phyloP scores from a whole-genome alignment of 805 yeast genomes.

The Saccharomycopsis vini region DNA sequence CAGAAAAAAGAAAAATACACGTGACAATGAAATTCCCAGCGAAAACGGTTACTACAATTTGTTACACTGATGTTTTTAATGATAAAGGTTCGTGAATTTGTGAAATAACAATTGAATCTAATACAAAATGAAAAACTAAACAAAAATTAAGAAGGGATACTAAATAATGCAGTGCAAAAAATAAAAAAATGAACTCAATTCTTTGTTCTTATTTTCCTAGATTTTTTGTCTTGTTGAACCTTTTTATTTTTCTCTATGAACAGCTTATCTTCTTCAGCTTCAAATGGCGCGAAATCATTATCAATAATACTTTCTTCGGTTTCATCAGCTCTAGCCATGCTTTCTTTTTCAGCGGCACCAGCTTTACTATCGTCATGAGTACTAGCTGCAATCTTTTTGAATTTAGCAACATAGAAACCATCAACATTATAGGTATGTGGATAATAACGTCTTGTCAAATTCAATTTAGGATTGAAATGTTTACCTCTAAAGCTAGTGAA shows the following conservation, averaged over 20 bases:
- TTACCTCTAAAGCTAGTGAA: constrained; percentile 91
- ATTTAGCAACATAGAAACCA: constrained; percentile 96
- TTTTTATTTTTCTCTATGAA: constrained; percentile 63
- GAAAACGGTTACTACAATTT: too few species aligned
- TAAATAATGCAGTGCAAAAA: too few species aligned
- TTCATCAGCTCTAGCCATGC: constrained; percentile 56
- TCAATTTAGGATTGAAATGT: constrained; percentile 67
- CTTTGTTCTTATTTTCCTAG: constrained; percentile 53
- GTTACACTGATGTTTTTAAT: too few species aligned
- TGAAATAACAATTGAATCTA: too few species aligned
- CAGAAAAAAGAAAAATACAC: too few species aligned
- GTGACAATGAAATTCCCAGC: too few species aligned
- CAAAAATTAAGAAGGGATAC: not conserved
- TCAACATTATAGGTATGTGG: constrained; percentile 98
- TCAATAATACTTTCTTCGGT: constrained; percentile 56
- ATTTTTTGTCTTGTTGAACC: constrained; percentile 56
- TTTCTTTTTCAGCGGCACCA: constrained; percentile 81
- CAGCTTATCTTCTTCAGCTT: constrained; percentile 64
- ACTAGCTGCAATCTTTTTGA: constrained; percentile 81
- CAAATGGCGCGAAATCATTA: constrained; percentile 79
- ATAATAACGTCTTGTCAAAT: constrained; percentile 86
- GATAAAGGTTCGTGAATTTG: too few species aligned
- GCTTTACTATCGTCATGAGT: constrained; percentile 80
- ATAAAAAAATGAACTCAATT: not conserved
- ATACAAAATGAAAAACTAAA: too few species aligned